These are phyloP conservation scores for Geotrichum cucujoidarum DNA, from an alignment of 1,139 yeast genomes.

Conservation along the genomic window DNA sequence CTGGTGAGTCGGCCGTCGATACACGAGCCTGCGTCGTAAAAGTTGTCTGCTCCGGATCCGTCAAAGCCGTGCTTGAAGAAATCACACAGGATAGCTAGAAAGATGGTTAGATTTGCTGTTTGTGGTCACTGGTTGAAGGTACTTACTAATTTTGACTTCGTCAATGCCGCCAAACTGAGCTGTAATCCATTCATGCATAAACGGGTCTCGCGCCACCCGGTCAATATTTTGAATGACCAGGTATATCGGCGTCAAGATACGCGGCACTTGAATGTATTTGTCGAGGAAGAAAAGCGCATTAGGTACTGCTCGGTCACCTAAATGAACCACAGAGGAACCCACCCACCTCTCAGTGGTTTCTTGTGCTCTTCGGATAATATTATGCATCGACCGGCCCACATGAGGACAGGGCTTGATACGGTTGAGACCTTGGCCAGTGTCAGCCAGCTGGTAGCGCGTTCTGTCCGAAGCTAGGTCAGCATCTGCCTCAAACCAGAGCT, in stretches of 20 bases:
- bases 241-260: constrained; percentile 64
- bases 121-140: neutral
- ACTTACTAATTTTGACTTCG: constrained; percentile 41
- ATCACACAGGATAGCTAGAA: constrained; percentile 48
- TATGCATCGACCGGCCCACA: constrained; percentile 62
- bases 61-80: constrained; percentile 73
- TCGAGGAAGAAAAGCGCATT: constrained; percentile 69
- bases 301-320: constrained; percentile 77
- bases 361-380: constrained; percentile 57
- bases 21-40: constrained; percentile 73
- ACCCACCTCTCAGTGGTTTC: constrained; percentile 54
- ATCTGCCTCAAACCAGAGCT: constrained; percentile 68
- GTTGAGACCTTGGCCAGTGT: constrained; percentile 74
- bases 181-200: constrained; percentile 46
- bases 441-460: constrained; percentile 49
- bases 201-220: constrained; percentile 43
- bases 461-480: constrained; percentile 49
- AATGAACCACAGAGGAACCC: constrained; percentile 68
- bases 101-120: neutral
- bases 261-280: constrained; percentile 70
- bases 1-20: constrained; percentile 73
- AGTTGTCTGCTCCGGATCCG: constrained; percentile 72
- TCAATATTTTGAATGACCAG: constrained; percentile 51
- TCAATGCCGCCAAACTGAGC: constrained; percentile 53
- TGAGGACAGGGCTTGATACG: constrained; percentile 66